Evolutionary conservation across 768 basidiomycete genomes (phyloP).

Genomic region (Leccinum imitatum): DNA sequence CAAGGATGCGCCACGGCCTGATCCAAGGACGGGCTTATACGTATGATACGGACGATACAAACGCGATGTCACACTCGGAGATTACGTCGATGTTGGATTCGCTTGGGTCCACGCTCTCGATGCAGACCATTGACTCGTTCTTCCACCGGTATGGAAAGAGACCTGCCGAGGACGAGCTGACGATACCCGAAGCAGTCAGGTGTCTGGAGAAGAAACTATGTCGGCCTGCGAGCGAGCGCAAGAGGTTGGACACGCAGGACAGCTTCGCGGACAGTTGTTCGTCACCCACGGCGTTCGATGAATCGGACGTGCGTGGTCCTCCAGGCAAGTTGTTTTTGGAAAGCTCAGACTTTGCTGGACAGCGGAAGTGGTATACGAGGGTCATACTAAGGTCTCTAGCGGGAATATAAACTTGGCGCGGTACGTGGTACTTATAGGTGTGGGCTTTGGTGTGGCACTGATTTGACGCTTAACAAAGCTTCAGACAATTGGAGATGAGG

Average conservation of each 20-base stretch:
- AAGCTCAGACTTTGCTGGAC: conserved; percentile 63
- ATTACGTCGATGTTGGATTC: conserved; percentile 96
- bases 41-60: conserved; percentile 57
- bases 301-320: conserved; percentile 21
- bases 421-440: too few species aligned
- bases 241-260: conserved; percentile 52
- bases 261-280: conserved; percentile 45
- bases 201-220: conserved; percentile 85
- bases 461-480: too few species aligned
- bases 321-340: conserved; percentile 47
- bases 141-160: conserved; percentile 70
- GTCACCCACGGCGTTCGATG: conserved; percentile 52
- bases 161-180: conserved; percentile 67
- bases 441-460: too few species aligned
- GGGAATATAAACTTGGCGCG: too few species aligned
- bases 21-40: too few species aligned
- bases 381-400: too few species aligned
- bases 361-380: too few species aligned
- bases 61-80: conserved; percentile 75
- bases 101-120: conserved; percentile 87
- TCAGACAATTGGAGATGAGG: too few species aligned
- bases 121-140: conserved; percentile 76
- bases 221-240: conserved; percentile 70
- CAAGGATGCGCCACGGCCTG: too few species aligned
- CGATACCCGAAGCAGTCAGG: conserved; percentile 73